These are phyloP conservation scores for Kandelia obovata DNA, from an alignment of 345 rosid species.

Conservation along the genomic window DNA sequence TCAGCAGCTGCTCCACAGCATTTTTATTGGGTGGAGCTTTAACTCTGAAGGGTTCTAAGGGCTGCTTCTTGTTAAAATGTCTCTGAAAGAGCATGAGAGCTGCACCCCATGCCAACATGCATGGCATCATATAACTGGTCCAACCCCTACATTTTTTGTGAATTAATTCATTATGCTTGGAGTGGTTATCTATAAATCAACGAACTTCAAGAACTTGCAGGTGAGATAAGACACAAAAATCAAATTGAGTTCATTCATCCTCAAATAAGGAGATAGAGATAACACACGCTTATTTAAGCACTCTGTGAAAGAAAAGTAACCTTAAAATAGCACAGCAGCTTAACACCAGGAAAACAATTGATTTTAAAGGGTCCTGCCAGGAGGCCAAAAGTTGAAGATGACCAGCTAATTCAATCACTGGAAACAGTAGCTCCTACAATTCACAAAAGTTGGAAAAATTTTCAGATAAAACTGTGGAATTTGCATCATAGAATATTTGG, in stretches of 20 bases:
- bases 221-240: too few species aligned
- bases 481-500: neutral
- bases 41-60: constrained; percentile 59
- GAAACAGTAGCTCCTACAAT: constrained; percentile 73
- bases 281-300: neutral
- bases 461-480: neutral
- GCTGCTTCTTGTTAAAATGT: constrained; percentile 46
- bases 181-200: neutral
- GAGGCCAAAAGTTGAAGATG: constrained; percentile 51
- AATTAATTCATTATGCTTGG: constrained; percentile 15
- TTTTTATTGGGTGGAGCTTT: constrained; percentile 65
- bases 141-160: constrained; percentile 54
- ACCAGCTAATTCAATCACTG: constrained; percentile 45
- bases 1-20: constrained; percentile 85
- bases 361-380: constrained; percentile 71
- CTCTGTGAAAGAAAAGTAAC: constrained; percentile 30
- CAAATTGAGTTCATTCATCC: too few species aligned
- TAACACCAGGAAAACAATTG: constrained; percentile 51
- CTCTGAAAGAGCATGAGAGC: constrained; percentile 62
- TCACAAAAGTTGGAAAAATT: neutral
- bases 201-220: too few species aligned
- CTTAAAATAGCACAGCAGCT: constrained; percentile 39
- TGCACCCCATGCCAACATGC: constrained; percentile 43
- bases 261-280: neutral
- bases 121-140: constrained; percentile 60